Evolutionary conservation across 495 filamentous ascomycete genomes (phyloP), one percentile per base, ranked within the genome.

Genomic region (Lasiosphaeriaceae sp.): DNA sequence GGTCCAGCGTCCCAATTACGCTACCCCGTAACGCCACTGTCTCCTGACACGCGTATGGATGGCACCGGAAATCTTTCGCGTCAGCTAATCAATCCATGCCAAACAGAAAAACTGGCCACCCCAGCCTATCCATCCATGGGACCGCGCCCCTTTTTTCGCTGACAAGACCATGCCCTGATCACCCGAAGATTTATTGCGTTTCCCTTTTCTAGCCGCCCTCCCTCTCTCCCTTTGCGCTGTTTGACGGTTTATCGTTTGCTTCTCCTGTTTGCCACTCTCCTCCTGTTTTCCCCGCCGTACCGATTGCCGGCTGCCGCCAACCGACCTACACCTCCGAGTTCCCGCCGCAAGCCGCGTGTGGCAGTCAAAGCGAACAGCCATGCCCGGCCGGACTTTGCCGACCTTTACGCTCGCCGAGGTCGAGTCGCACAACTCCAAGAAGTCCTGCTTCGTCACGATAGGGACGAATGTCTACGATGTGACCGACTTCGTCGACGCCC

Each of bases 401-500:
- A 94, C 85, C 20, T 84, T 96, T 65, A 84, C 87, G 29, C 72
- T 78, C 63, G 81, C 85, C 56, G 90, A 97, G 68, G 84, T 99
- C 61, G 83, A 84, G 66, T 78, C 85, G 60, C 90, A 93, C 70
- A 95, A 90, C 65, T 86, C 80, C 47, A 72, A 69, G 39, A 86
- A 92, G 69, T 95, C 90, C 21, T 97, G 95, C 80, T 99, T 91
- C 78, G 90, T 99, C 60, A 92, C 90, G 0, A 71, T 96, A 44
- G 94, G 90, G 34, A 80, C 79, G 23, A 93, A 92, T 61, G 94
- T 97, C 63, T 97, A 90, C 82, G 91, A 99, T 80, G 82, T 99
- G 57, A 96, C 95, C 22, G 78, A 84, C 23, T 99, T 99, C 65
- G 68, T 97, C 52, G 80, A 87, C 47, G 84, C 88, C 57, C 95